phyloP scores from a whole-genome alignment of 1,284 basidiomycete genomes.

The Stygiomarasmius scandens region DNA sequence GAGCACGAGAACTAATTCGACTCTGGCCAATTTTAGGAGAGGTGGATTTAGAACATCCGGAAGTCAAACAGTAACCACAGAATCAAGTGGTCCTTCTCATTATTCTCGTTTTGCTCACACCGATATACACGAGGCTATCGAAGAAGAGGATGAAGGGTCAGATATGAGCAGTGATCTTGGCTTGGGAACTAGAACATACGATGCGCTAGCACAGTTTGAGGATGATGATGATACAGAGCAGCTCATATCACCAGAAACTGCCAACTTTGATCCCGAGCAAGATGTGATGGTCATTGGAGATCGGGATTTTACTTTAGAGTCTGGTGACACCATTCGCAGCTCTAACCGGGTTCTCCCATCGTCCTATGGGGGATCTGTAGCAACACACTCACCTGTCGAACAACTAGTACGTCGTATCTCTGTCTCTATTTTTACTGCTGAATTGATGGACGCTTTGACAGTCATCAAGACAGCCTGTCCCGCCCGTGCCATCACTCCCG shows the following conservation, averaged over 20 bases:
- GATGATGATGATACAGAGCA: conserved; percentile 16
- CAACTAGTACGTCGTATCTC: not conserved
- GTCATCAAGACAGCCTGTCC: not conserved
- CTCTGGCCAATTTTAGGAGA: conserved; percentile 35
- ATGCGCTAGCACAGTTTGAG: not conserved
- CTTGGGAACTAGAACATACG: not conserved
- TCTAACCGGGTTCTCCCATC: conserved; percentile 15
- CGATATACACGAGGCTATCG: conserved; percentile 5
- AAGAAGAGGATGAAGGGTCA: conserved; percentile 15
- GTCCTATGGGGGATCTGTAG: not conserved
- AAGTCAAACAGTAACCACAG: conserved; percentile 8
- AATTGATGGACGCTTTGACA: not conserved
- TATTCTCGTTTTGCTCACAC: conserved; percentile 5
- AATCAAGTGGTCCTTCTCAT: conserved; percentile 1
- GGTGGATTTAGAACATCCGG: conserved; percentile 12
- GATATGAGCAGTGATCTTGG: conserved; percentile 9
- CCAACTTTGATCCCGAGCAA: not conserved
- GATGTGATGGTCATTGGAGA: conserved; percentile 27
- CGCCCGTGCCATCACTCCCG: not conserved
- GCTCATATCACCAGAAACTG: conserved; percentile 11
- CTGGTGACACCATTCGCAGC: conserved; percentile 17
- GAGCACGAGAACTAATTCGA: conserved; percentile 36
- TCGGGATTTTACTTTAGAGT: conserved; percentile 24
- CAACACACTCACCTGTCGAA: not conserved
- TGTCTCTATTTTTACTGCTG: not conserved